A percentile compares a stretch with the other conserved stretches of the same genome.
phyloP scores from a whole-genome alignment of 208 protist genomes.

The Blastocrithidia nonstop region DNA sequence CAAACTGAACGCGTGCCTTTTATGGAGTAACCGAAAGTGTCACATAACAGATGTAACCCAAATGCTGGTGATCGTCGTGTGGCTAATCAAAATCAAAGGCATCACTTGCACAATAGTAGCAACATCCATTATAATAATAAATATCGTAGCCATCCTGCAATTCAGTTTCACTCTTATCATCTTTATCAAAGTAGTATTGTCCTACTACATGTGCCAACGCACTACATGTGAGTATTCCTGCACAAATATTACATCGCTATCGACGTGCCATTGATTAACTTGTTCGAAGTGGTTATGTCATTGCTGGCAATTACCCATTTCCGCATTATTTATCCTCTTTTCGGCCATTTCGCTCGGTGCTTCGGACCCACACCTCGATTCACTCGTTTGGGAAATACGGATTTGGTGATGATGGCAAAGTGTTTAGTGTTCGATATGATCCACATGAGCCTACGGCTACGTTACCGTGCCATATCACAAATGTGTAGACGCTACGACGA shows the following conservation, averaged over 20 bases:
- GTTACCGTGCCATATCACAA: not conserved
- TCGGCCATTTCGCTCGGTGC: too few relatives aligned
- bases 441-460: slow-evolving; percentile 6
- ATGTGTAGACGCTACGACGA: slow-evolving; percentile 4
- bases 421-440: slow-evolving; percentile 18
- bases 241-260: slow-evolving; percentile 9
- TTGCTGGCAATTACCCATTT: slow-evolving; percentile 4
- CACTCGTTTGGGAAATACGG: too few relatives aligned
- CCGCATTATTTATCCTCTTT: slow-evolving; percentile 2
- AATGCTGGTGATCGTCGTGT: too few relatives aligned
- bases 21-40: too few relatives aligned
- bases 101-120: not conserved
- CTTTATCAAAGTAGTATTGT: too few relatives aligned
- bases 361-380: too few relatives aligned
- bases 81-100: too few relatives aligned
- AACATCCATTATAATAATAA: not conserved
- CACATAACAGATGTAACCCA: too few relatives aligned
- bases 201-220: slow-evolving; percentile 4
- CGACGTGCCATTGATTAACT: slow-evolving; percentile 28
- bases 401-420: not conserved
- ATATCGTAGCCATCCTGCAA: not conserved
- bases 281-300: slow-evolving; percentile 18
- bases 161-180: too few relatives aligned
- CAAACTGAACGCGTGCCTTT: not conserved
- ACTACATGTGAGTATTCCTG: slow-evolving; percentile 4